Percentiles rank a stretch among this genome's conserved stretches.
Conservation (phyloP, 148 eudicot genomes). For the Persicaria tinctoria region DNA sequence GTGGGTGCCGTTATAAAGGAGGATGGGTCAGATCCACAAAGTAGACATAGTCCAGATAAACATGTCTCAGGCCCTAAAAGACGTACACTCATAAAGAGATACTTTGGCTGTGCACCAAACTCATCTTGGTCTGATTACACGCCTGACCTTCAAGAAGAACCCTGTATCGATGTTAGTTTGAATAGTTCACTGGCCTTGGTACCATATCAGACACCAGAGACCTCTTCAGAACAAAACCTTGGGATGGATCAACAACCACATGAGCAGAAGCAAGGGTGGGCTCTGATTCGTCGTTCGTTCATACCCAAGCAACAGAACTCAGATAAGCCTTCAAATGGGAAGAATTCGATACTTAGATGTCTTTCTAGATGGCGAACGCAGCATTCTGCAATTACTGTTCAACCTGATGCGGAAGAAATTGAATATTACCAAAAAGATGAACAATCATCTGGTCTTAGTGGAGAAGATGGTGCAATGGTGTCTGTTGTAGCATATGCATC, state of each 20-base stretch:
- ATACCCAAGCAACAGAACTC: constrained; percentile 21
- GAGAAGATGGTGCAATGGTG: constrained; percentile 26
- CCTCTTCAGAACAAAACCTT: constrained; percentile 24
- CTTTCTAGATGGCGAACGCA: constrained; percentile 20
- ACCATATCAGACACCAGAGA: constrained; percentile 42
- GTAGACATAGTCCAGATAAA: not conserved
- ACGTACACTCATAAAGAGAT: constrained; percentile 37
- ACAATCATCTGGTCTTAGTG: constrained; percentile 18
- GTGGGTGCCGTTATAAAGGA: not conserved
- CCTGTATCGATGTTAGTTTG: constrained; percentile 18
- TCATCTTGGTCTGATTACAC: constrained; percentile 31
- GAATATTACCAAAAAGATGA: constrained; percentile 23
- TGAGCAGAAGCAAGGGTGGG: constrained; percentile 53
- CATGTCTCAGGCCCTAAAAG: constrained; percentile 16
- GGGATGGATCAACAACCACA: constrained; percentile 28
- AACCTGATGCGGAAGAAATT: constrained; percentile 31
- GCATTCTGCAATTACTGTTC: constrained; percentile 26
- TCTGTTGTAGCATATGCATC: constrained; percentile 25
- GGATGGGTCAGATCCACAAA: not conserved
- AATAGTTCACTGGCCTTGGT: constrained; percentile 59
- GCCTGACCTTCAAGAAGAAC: constrained; percentile 22
- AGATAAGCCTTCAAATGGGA: constrained; percentile 21
- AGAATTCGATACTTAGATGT: constrained; percentile 24
- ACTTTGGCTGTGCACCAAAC: constrained; percentile 31
- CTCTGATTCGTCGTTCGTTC: constrained; percentile 40